phyloP scores from a whole-genome alignment of 2,329 filamentous ascomycete species.

The Epichloe sibirici region DNA sequence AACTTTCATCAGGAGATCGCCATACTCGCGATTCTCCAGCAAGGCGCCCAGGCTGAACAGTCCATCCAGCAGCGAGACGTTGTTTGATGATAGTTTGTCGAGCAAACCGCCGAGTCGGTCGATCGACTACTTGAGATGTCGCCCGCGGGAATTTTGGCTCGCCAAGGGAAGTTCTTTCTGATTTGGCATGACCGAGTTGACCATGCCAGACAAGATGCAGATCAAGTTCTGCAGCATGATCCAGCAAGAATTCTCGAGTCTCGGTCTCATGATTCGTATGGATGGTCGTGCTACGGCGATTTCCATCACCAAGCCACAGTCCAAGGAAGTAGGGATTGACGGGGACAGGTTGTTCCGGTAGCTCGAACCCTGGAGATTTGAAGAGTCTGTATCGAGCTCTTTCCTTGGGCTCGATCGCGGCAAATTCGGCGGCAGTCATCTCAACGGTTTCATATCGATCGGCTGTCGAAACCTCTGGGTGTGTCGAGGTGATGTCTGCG shows the following conservation, averaged over 20 bases:
- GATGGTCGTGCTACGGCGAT: not conserved
- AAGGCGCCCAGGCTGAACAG: not conserved
- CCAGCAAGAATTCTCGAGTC: not conserved
- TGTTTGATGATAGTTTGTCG: not conserved
- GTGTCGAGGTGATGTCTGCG: not conserved
- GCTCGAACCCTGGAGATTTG: slow-evolving; percentile 19
- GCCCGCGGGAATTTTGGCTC: too few relatives aligned
- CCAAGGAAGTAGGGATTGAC: not conserved
- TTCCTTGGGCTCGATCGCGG: slow-evolving; percentile 24
- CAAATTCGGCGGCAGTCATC: slow-evolving; percentile 33
- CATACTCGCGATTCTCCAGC: not conserved
- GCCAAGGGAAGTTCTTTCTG: too few relatives aligned
- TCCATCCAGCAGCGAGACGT: not conserved
- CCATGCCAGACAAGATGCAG: not conserved
- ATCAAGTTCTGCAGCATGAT: not conserved
- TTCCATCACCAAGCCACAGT: not conserved
- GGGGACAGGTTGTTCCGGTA: slow-evolving; percentile 10
- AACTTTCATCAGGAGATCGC: not conserved
- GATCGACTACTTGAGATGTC: not conserved
- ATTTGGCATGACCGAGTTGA: not conserved
- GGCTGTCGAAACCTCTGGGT: not conserved
- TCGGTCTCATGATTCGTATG: not conserved
- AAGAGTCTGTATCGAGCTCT: slow-evolving; percentile 24
- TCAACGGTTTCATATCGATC: slow-evolving; percentile 28
- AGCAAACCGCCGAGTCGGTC: not conserved